Percentiles rank a stretch among this genome's conserved stretches.
phyloP scores from a whole-genome alignment of 2,329 filamentous ascomycete species.

The Pseudogymnoascus sp. region DNA sequence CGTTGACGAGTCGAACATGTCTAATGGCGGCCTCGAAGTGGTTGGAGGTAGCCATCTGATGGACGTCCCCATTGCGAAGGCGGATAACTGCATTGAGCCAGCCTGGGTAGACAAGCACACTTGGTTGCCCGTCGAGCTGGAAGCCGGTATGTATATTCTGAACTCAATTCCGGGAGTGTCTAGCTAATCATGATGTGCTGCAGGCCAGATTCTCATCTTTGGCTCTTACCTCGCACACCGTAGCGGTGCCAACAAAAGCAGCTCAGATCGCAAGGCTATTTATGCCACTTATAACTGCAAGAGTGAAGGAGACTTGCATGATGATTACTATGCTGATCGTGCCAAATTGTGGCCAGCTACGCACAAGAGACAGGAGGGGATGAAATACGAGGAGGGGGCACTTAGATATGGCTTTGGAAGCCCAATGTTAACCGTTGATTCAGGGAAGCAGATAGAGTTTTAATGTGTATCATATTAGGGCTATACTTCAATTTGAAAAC shows the following conservation, averaged over 20 bases:
- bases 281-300: conserved; percentile 36
- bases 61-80: conserved; percentile 24
- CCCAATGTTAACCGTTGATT: conserved; percentile 31
- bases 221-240: conserved; percentile 29
- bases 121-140: conserved; percentile 26
- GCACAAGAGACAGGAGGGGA: conserved; percentile 29
- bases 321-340: conserved; percentile 34
- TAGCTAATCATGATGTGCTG: not conserved
- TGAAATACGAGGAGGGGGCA: conserved; percentile 29
- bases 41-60: conserved; percentile 29
- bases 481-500: not conserved
- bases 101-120: conserved; percentile 26
- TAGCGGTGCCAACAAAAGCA: conserved; percentile 25
- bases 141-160: conserved; percentile 22
- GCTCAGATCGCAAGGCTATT: conserved; percentile 30
- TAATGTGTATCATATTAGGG: not conserved
- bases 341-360: conserved; percentile 33
- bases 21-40: conserved; percentile 29
- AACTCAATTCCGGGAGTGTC: not conserved
- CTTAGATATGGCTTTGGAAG: conserved; percentile 30
- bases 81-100: conserved; percentile 25
- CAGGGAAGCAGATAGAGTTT: conserved; percentile 13
- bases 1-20: conserved; percentile 26
- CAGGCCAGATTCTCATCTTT: conserved; percentile 29
- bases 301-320: conserved; percentile 33